Evolutionary conservation across 768 basidiomycete species (phyloP).

Genomic region (Suillus variegatus): DNA sequence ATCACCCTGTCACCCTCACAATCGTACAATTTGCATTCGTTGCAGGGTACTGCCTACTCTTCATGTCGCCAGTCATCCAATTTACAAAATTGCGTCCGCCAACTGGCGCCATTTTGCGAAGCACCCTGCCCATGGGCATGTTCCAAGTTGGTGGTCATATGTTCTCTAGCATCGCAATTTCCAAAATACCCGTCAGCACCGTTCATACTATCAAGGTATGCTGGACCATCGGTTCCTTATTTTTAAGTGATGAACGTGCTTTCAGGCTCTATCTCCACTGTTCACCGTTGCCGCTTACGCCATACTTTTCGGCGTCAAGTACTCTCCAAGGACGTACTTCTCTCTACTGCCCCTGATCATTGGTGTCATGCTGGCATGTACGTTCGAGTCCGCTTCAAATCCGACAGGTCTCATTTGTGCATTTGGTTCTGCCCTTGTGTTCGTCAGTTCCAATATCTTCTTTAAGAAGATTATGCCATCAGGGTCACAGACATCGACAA

Average conservation of each 20-base stretch:
- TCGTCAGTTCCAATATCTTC: constrained; percentile 98
- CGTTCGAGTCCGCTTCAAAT: constrained; percentile 90
- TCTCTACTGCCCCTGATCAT: constrained; percentile 93
- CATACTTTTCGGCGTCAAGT: constrained; percentile 89
- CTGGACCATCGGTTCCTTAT: constrained; percentile 2
- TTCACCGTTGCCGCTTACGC: constrained; percentile 98
- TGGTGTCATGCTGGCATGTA: constrained; percentile 97
- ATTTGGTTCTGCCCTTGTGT: constrained; percentile 94
- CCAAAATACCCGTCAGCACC: constrained; percentile 93
- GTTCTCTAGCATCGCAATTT: constrained; percentile 96
- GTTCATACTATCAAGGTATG: constrained; percentile 98
- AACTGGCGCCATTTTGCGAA: constrained; percentile 68
- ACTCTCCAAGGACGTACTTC: constrained; percentile 87
- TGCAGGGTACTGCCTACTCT: constrained; percentile 79
- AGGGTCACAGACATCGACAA: constrained; percentile 48
- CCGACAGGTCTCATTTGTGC: constrained; percentile 88
- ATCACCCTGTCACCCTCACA: constrained; percentile 94
- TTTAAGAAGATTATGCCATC: constrained; percentile 97
- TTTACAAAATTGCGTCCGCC: constrained; percentile 73
- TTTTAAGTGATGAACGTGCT: constrained; percentile 8
- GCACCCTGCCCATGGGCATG: constrained; percentile 91
- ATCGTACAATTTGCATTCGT: constrained; percentile 98
- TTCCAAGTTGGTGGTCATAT: constrained; percentile 99
- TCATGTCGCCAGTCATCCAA: constrained; percentile 74
- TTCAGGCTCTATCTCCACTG: constrained; percentile 90